Evolutionary conservation across 768 basidiomycete genomes (phyloP), one percentile per base, ranked within the genome.

Genomic region (Exsudoporus frostii): DNA sequence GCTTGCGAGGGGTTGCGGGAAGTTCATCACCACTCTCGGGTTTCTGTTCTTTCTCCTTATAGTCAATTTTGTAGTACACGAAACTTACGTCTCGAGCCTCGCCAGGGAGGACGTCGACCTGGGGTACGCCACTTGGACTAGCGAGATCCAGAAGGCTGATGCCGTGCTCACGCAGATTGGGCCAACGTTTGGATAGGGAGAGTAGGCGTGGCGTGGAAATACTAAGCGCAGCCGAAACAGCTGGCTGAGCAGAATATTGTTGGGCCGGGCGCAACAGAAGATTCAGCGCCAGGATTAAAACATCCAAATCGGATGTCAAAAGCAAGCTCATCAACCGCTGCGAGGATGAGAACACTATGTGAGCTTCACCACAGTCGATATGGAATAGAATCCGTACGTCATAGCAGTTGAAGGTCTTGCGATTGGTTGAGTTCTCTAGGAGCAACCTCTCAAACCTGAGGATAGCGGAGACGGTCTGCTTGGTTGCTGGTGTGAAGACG

Each of bases 381-480:
- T 25, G 22, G 38, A 57, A 41, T 49, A 48, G n/a, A 32, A 41
- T 37, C 76, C 93, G 72, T 72, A 98, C 96, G 69, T 99, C 97
- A 71, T 97, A 99, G 5, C 93, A 96, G 55, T 83, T 86, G 73
- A 88, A 99, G 53, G 94, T 90, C 76, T 98, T 98, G 65, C 97
- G 79, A 68, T 96, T 98, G 37, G 97, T 99, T 43, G 94, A 96
- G 70, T 98, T 97, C 74, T 98, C 97, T 64, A 99, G 76, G 47
- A 99, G 74, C 36, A 98, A 73, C 56, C 90, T 81, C 74, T 93
- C 85, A 59, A 99, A 94, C 59, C 85, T 79, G 55, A 99, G 81
- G 59, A 99, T 87, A 67, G 89, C 86, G 56, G 85, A 82, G 13
- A 98, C 68, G 3, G 83, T 76, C 52, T 79, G 79, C 77, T 93